These are phyloP conservation scores for Eimeria maxima DNA, from an alignment of 169 alveolate species.

Conservation along the genomic window DNA sequence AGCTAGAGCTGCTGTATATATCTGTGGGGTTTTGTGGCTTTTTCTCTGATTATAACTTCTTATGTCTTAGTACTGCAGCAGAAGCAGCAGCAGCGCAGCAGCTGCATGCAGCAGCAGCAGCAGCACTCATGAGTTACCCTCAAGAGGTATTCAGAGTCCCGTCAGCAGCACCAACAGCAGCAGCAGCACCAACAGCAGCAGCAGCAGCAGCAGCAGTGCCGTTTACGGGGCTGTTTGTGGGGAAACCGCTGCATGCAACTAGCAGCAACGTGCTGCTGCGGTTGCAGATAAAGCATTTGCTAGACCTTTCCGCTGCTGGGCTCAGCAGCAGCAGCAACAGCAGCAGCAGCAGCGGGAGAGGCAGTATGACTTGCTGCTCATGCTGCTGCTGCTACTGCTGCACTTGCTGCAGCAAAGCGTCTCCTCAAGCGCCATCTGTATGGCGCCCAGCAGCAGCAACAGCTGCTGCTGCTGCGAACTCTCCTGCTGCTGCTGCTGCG, in stretches of 20 bases:
- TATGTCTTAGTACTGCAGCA: conserved; percentile 65
- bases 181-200: conserved; percentile 11
- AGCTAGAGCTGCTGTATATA: conserved; percentile 10
- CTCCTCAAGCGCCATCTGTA: too few relatives aligned
- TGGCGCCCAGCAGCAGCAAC: too few relatives aligned
- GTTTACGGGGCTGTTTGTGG: conserved; percentile 16
- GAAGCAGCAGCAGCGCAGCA: conserved; percentile 52
- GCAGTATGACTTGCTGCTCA: too few relatives aligned
- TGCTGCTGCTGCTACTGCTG: too few relatives aligned
- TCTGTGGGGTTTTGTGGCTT: conserved; percentile 25
- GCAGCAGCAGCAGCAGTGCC: conserved; percentile 44
- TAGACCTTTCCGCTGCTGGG: too few relatives aligned
- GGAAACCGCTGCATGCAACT: conserved; percentile 63
- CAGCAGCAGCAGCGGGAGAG: too few relatives aligned
- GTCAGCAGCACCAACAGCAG: not conserved
- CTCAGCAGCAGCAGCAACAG: too few relatives aligned
- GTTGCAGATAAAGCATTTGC: conserved; percentile 18
- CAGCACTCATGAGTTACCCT: conserved; percentile 79
- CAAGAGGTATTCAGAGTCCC: conserved; percentile 7
- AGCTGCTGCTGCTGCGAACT: too few relatives aligned
- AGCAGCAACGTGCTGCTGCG: conserved; percentile 62
- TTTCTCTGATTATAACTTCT: not conserved
- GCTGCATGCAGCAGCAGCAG: conserved; percentile 78
- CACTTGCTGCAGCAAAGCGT: too few relatives aligned
- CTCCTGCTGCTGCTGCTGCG: too few relatives aligned